Percentiles rank a stretch among this genome's conserved stretches.
Evolutionary conservation across 78 protist species (phyloP).

Genomic region (Polysphondylium violaceum): DNA sequence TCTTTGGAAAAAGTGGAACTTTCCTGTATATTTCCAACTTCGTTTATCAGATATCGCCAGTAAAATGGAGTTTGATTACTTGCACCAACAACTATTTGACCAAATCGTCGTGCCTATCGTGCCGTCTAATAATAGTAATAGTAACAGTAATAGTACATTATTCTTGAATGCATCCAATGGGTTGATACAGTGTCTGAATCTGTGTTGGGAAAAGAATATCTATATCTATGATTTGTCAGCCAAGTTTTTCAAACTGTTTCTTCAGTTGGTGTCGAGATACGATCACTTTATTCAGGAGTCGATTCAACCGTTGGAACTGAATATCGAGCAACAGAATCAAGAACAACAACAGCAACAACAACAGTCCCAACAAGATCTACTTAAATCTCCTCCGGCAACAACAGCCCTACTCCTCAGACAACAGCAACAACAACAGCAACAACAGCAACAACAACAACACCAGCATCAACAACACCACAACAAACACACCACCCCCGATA

Average conservation of each 20-base stretch:
- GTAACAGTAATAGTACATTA: neutral
- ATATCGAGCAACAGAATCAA: neutral
- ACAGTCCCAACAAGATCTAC: neutral
- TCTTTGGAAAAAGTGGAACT: conserved; percentile 66
- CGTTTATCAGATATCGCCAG: conserved; percentile 45
- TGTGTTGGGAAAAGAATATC: conserved; percentile 46
- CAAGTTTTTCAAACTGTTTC: conserved; percentile 46
- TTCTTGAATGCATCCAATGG: conserved; percentile 18
- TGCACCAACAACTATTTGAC: conserved; percentile 1
- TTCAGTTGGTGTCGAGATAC: conserved; percentile 45
- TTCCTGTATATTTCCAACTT: conserved; percentile 68
- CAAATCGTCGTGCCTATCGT: neutral
- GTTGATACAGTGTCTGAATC: neutral
- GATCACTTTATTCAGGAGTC: conserved; percentile 28
- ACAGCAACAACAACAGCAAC: neutral
- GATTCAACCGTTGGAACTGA: neutral
- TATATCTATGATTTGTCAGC: conserved; percentile 43
- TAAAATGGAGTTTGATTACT: conserved; percentile 12
- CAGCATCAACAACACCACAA: conserved; percentile 2
- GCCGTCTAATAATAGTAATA: too few relatives aligned
- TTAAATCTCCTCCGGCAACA: neutral
- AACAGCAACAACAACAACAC: neutral
- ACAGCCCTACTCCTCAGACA: neutral
- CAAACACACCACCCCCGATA: conserved; percentile 43
- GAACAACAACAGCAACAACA: conserved; percentile 7